A percentile compares a stretch with the other conserved stretches of the same genome.
Evolutionary conservation across 768 basidiomycete genomes (phyloP).

Genomic region (Lentinula boryana): DNA sequence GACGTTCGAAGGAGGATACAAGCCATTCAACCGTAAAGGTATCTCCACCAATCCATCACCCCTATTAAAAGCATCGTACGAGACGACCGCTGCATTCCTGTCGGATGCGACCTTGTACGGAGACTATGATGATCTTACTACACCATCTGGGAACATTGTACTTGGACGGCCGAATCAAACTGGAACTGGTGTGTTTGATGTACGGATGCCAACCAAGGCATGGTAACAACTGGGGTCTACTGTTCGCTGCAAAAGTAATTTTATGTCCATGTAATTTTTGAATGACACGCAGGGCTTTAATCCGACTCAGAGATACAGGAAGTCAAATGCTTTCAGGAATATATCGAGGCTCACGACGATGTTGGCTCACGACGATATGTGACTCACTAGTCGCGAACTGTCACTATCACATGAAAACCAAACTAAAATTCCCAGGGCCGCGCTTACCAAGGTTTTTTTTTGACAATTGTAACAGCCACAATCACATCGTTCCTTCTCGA

Average conservation of each 20-base stretch:
- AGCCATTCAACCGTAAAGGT: slow-evolving; percentile 96
- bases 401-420: not conserved
- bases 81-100: slow-evolving; percentile 90
- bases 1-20: slow-evolving; percentile 98
- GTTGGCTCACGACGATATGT: not conserved
- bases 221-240: not conserved
- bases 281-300: not conserved
- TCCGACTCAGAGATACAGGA: no score
- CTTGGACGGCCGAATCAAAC: slow-evolving; percentile 79
- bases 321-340: no score
- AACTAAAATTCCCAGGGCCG: not conserved
- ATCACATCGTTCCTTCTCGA: slow-evolving; percentile 8
- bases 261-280: not conserved
- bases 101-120: slow-evolving; percentile 93
- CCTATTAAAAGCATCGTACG: slow-evolving; percentile 94
- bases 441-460: not conserved
- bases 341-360: no score
- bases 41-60: slow-evolving; percentile 93
- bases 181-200: slow-evolving; percentile 96
- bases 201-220: slow-evolving; percentile 49
- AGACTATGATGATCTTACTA: slow-evolving; percentile 89
- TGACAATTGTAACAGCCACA: not conserved
- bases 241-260: slow-evolving; percentile 5
- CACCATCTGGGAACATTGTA: slow-evolving; percentile 90
- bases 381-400: not conserved